phyloP scores from a whole-genome alignment of 2,329 filamentous ascomycete genomes.

The Thermothelomyces thermophilus region DNA sequence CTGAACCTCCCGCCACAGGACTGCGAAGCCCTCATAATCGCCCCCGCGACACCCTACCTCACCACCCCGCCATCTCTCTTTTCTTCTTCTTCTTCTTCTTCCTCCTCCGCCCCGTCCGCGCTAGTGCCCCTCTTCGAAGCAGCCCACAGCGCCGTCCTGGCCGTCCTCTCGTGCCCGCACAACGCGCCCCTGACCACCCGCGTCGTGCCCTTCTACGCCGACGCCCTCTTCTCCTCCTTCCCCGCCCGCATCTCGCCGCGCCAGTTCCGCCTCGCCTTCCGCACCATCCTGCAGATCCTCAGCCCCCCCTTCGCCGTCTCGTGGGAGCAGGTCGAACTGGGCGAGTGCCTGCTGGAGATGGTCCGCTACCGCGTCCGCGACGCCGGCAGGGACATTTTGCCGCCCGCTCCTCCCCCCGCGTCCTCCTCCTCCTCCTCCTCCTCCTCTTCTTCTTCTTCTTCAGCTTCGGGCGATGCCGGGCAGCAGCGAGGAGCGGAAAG shows the following conservation, averaged over 20 bases:
- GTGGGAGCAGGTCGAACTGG: constrained; percentile 66
- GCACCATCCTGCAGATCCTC: constrained; percentile 73
- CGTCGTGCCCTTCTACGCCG: constrained; percentile 76
- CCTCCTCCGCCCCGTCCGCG: constrained; percentile 26
- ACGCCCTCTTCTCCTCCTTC: constrained; percentile 73
- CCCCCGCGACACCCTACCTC: constrained; percentile 69
- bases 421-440: constrained; percentile 17
- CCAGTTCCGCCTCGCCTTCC: constrained; percentile 85
- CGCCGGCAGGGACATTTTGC: constrained; percentile 27
- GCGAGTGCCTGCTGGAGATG: constrained; percentile 74
- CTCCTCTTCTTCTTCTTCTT: neutral
- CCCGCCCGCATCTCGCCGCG: constrained; percentile 70
- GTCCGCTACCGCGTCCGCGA: constrained; percentile 53
- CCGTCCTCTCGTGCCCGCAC: constrained; percentile 72
- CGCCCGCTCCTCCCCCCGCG: constrained; percentile 20
- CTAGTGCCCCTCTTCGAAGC: constrained; percentile 70
- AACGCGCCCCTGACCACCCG: constrained; percentile 64
- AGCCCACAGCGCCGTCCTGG: constrained; percentile 74
- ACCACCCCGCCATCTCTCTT: constrained; percentile 23
- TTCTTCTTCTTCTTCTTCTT: constrained; percentile 37
- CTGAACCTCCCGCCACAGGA: constrained; percentile 58
- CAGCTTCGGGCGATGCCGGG: neutral
- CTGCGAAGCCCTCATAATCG: constrained; percentile 67
- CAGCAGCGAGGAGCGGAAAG: constrained; percentile 19
- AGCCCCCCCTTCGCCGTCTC: constrained; percentile 72